phyloP scores from a whole-genome alignment of 1,284 basidiomycete species.

The Entoloma clypeatum region DNA sequence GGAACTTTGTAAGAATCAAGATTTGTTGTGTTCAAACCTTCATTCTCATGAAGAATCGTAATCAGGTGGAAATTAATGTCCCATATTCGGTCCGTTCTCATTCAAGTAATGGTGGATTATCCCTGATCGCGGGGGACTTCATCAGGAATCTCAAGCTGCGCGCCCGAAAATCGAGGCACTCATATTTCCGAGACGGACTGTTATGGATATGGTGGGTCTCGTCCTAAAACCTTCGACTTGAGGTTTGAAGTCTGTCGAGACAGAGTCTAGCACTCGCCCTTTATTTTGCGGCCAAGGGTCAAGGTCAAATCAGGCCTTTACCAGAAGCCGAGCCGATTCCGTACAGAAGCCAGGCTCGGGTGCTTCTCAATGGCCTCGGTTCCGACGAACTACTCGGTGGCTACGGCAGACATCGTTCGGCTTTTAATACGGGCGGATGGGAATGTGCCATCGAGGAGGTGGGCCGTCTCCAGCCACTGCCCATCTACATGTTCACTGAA shows the following conservation, averaged over 20 bases:
- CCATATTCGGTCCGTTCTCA: slow-evolving; percentile 72
- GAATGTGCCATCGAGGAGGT: slow-evolving; percentile 78
- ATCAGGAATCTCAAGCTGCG: slow-evolving; percentile 62
- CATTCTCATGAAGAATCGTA: slow-evolving; percentile 5
- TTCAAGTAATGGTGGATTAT: no score
- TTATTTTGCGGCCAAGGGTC: slow-evolving; percentile 87
- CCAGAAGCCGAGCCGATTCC: slow-evolving; percentile 34
- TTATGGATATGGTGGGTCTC: slow-evolving; percentile 91
- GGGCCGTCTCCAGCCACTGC: background rate
- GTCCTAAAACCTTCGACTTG: background rate
- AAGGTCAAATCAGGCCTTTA: slow-evolving; percentile 49
- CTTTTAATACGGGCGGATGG: slow-evolving; percentile 70
- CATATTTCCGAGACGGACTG: slow-evolving; percentile 80
- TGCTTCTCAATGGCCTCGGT: slow-evolving; percentile 89
- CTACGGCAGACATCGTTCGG: slow-evolving; percentile 86
- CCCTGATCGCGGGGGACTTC: no score
- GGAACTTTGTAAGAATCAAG: slow-evolving; percentile 77
- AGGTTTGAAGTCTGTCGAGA: background rate
- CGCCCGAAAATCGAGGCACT: slow-evolving; percentile 60
- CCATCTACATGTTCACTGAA: background rate
- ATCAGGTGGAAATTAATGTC: slow-evolving; percentile 80
- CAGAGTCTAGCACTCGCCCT: slow-evolving; percentile 90
- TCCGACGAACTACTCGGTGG: slow-evolving; percentile 96
- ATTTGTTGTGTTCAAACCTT: background rate
- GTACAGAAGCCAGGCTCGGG: slow-evolving; percentile 76